Evolutionary conservation across 1,284 basidiomycete genomes (phyloP), one percentile per base, ranked within the genome.

Genomic region (Sanguinoderma infundibulare): DNA sequence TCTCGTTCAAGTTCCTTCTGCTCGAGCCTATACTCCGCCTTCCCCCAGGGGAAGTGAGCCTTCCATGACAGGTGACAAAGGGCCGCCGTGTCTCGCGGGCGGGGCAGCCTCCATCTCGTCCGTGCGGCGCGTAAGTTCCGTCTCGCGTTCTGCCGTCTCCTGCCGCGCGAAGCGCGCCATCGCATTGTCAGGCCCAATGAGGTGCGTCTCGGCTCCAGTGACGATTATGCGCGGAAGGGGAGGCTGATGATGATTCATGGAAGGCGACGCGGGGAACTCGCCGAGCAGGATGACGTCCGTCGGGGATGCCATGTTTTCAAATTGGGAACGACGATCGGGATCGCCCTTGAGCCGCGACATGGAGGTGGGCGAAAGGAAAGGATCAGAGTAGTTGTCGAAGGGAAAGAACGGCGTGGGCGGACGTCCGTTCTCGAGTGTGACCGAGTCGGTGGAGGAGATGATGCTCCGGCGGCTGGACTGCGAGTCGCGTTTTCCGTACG

Each of bases 131-230:
- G 49, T 60, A 15, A 64, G 58, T 60, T 66, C 62, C 5, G 55
- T 56, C 44, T 64, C 62, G 17, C 58, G 62, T 26, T 62, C 53
- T 10, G 62, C 59, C 32, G 57, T 36, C 36, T 57, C 28, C 36
- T 55, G 55, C 6, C 65, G 62, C 17, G 65, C 65, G 20, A 55
- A 57, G 39, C 53, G 59, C 1, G 62, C 57, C 55, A 63, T 60
- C 5, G 59, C 40, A 55, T 63, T 66, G 30, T 62, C 65, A 10
- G 65, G 61, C 5, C 65, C 65, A 10, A 59, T 60, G 32, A 62
- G 52, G 28, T 54, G 55, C 2, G 59, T 64, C 49, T 67, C 60
- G 9, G 34, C 30, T 1, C 58, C 49, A 12, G 52, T 57, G 12
- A 60, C 57, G 10, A 66, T 50, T 20, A 64, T 42, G 5, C 38